Evolutionary conservation across 2,329 filamentous ascomycete species (phyloP).

Genomic region (Harringtonia aguacate): DNA sequence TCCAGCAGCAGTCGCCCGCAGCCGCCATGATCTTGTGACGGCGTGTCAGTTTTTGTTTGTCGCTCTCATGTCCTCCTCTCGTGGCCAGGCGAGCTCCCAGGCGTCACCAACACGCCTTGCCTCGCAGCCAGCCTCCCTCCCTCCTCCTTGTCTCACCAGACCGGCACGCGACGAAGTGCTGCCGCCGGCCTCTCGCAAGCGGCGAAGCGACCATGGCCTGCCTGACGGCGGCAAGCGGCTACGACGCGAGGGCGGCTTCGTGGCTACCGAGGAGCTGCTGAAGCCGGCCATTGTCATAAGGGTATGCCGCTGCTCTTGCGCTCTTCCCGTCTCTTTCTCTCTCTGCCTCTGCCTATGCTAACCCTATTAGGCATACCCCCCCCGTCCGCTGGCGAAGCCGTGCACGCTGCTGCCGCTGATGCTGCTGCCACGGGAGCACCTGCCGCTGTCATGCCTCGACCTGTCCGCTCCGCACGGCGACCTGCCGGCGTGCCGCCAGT

Average conservation of each 20-base stretch:
- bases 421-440: constrained; percentile 48
- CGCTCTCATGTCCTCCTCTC: not conserved
- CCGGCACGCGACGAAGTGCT: not conserved
- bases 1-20: not conserved
- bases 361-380: constrained; percentile 41
- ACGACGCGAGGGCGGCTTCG: constrained; percentile 6
- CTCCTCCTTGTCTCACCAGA: not conserved
- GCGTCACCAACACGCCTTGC: not conserved
- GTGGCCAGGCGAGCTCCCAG: not conserved
- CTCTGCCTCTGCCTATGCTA: not conserved
- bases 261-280: constrained; percentile 40
- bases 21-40: not conserved
- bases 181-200: not conserved
- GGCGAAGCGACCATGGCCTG: not conserved
- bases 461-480: constrained; percentile 37
- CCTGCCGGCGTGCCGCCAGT: constrained; percentile 42
- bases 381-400: constrained; percentile 39
- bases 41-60: not conserved
- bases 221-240: constrained; percentile 7
- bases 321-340: not conserved
- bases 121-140: not conserved
- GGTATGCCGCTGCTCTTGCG: constrained; percentile 22
- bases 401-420: constrained; percentile 49
- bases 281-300: constrained; percentile 41
- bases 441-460: constrained; percentile 53